A percentile compares a stretch with the other conserved stretches of the same genome.
Evolutionary conservation across 306 rosid species (phyloP).

Genomic region (Sechiopsis laciniata): DNA sequence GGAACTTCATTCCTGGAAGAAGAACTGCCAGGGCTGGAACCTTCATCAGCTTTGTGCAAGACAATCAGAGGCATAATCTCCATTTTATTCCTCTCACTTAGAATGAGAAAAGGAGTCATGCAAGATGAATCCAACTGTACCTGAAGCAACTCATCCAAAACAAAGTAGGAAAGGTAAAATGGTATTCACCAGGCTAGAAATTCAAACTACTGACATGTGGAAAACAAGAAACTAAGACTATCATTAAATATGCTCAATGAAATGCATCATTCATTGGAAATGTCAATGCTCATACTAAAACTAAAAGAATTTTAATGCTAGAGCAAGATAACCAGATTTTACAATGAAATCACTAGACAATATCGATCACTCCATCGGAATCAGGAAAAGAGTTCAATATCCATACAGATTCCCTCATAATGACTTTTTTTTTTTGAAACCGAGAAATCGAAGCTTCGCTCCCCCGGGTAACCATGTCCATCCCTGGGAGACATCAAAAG

Average conservation of each 20-base stretch:
- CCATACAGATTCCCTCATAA: neutral
- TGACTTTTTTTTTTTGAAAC: neutral
- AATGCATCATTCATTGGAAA: neutral
- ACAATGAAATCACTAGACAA: neutral
- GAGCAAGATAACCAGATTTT: neutral
- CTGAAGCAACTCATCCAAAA: slow-evolving; percentile 34
- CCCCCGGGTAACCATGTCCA: no score
- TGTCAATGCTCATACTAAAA: neutral
- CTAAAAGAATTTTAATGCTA: neutral
- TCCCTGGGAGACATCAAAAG: no score
- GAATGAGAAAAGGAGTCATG: slow-evolving; percentile 57
- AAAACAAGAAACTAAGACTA: neutral
- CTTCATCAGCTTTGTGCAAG: slow-evolving; percentile 38
- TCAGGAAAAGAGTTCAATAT: neutral
- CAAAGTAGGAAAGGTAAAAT: slow-evolving; percentile 17
- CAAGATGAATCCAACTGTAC: slow-evolving; percentile 34
- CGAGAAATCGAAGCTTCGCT: no score
- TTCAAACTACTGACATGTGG: neutral
- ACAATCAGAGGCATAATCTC: slow-evolving; percentile 44
- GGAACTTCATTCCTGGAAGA: slow-evolving; percentile 42
- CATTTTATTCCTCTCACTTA: slow-evolving; percentile 45
- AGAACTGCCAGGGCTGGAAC: slow-evolving; percentile 36
- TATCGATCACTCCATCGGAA: neutral
- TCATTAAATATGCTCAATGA: neutral
- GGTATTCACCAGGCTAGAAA: neutral